Conservation (phyloP, 768 basidiomycete species). For the Pisolithus tinctorius region DNA sequence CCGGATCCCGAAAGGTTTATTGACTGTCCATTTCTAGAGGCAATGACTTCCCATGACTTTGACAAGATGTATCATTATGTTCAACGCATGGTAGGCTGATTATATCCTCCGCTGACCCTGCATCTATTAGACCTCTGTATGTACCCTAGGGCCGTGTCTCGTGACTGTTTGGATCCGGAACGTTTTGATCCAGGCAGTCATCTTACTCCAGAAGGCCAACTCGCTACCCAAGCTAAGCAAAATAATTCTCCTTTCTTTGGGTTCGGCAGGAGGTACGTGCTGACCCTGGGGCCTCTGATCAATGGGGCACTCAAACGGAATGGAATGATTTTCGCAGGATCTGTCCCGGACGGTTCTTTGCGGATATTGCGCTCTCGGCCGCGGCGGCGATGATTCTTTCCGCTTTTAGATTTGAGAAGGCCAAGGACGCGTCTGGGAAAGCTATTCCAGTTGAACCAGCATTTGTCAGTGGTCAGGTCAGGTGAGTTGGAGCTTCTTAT, state of each 20-base stretch:
- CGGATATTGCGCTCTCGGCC: not conserved
- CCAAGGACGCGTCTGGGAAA: not conserved
- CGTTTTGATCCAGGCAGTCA: not conserved
- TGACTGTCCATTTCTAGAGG: not conserved
- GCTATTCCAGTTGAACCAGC: not conserved
- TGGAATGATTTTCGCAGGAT: not conserved
- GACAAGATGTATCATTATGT: not conserved
- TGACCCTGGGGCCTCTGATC: not conserved
- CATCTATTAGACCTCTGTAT: no score
- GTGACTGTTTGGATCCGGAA: no score
- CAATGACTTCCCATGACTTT: not conserved
- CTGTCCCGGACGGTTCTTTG: not conserved
- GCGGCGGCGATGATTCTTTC: not conserved
- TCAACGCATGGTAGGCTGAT: not conserved
- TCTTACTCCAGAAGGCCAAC: not conserved
- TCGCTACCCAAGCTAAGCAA: not conserved
- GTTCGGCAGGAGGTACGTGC: not conserved
- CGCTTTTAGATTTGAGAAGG: not conserved
- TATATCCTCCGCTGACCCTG: no score
- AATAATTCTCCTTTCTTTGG: not conserved
- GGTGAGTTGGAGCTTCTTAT: not conserved
- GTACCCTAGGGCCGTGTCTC: not conserved
- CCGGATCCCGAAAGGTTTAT: conserved; percentile 15
- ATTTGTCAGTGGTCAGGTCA: not conserved
- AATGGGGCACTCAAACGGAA: no score